Base-by-base conservation (phyloP, 2,329 filamentous ascomycete genomes). In the Tympanopsis confertula region DNA sequence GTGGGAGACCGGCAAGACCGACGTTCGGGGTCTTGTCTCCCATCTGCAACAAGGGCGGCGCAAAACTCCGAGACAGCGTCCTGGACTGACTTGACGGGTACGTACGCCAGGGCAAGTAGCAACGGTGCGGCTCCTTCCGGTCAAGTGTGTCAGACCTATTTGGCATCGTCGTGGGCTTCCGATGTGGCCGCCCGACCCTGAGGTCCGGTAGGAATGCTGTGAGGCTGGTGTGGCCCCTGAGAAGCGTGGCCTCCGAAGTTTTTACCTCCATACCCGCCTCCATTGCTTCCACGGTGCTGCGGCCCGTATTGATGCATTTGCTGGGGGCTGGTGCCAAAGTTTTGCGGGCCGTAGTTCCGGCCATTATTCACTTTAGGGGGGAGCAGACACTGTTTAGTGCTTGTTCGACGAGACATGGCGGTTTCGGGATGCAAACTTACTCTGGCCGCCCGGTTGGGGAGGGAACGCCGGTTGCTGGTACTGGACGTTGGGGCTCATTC, bases 391-490 rank as follows among this genome's bases (percentile, higher is more conserved):
- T 35, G 30, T 18, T 14, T 10, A 15, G 15, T 35, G 14, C 20
- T 37, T 3, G 32, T 17, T 17, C 33, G 13, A n/a, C 3, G 32
- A 13, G 33, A 13, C 33, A 19, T 10, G 15, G 7, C 13, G 30
- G 15, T 18, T 18, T 14, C 42, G 42, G 40, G 35, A 36, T 33
- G 37, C 41, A 37, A 51, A 80, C 82, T 73, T 77, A 85, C 82
- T 82, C 57, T 83, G 80, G 48, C 71, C 77, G 45, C 74, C 73
- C 46, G 83, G 82, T 47, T 82, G 82, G 20, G 76, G 74, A 41
- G 69, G 66, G 57, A 82, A 87, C 38, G 77, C 74, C 26, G 82
- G 82, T 53, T 86, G 83, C 50, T 78, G 82, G 52, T 82, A 85
- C 52, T 81, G 81, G 58, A 80, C 71, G 38, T 69, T 78, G 32